Conservation (phyloP, 768 basidiomycete genomes). For the Suillus americanus region DNA sequence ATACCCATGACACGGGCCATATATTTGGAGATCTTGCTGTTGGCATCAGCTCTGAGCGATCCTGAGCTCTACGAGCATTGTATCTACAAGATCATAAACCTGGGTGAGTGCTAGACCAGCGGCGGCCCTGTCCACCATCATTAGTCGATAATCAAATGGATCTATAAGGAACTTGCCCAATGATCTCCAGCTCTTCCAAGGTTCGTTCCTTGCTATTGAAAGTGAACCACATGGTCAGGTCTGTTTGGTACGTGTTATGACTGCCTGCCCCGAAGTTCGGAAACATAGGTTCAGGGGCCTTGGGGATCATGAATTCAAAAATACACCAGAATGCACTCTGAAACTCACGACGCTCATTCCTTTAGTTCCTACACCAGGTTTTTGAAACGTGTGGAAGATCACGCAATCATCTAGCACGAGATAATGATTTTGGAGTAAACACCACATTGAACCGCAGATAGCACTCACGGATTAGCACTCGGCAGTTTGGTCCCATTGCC, state of each 20-base stretch:
- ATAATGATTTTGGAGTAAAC: neutral
- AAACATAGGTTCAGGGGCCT: slow-evolving; percentile 45
- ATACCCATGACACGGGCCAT: neutral
- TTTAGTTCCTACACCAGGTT: neutral
- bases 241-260: slow-evolving; percentile 41
- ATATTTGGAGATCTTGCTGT: neutral
- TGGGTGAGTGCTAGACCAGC: slow-evolving; percentile 23
- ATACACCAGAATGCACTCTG: neutral
- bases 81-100: slow-evolving; percentile 28
- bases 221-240: slow-evolving; percentile 45
- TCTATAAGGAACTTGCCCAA: neutral
- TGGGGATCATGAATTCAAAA: slow-evolving; percentile 12
- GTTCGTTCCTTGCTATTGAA: slow-evolving; percentile 45
- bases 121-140: slow-evolving; percentile 10
- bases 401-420: slow-evolving; percentile 22
- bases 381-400: slow-evolving; percentile 14
- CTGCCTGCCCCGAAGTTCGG: slow-evolving; percentile 47
- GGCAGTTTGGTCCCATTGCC: slow-evolving; percentile 30
- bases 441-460: neutral
- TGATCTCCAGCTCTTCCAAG: slow-evolving; percentile 31
- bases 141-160: neutral
- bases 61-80: slow-evolving; percentile 26
- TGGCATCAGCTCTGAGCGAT: slow-evolving; percentile 4
- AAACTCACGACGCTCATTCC: neutral
- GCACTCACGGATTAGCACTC: slow-evolving; percentile 33